These are phyloP conservation scores for Aspergillus amoenus DNA, from an alignment of 2,329 filamentous ascomycete genomes.

Conservation along the genomic window DNA sequence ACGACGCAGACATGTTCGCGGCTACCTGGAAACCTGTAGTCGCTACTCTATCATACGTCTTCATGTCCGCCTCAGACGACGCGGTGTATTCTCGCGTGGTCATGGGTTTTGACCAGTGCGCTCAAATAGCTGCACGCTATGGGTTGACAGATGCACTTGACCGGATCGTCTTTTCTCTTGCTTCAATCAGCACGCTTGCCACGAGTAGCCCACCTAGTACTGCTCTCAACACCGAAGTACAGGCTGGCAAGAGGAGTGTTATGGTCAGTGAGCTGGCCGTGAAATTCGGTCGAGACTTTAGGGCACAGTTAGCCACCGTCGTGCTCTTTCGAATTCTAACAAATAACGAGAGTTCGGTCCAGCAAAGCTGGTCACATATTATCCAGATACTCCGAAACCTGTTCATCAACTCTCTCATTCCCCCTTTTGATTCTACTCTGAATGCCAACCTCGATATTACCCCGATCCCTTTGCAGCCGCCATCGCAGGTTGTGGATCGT, in stretches of 20 bases:
- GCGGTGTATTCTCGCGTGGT: conserved; percentile 92
- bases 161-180: conserved; percentile 85
- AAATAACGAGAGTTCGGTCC: conserved; percentile 76
- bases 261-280: conserved; percentile 99
- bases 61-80: conserved; percentile 97
- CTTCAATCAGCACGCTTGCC: conserved; percentile 85
- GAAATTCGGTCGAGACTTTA: conserved; percentile 89
- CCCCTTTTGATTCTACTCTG: conserved; percentile 69
- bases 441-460: conserved; percentile 69
- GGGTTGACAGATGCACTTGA: conserved; percentile 82
- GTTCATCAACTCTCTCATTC: conserved; percentile 91
- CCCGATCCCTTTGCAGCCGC: conserved; percentile 83
- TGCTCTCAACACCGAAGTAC: conserved; percentile 88
- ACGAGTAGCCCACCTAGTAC: conserved; percentile 77
- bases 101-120: conserved; percentile 93
- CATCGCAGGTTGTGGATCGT: conserved; percentile 89
- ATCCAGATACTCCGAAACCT: conserved; percentile 92
- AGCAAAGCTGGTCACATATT: conserved; percentile 62
- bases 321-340: conserved; percentile 92
- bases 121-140: conserved; percentile 85
- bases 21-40: conserved; percentile 95
- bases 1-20: conserved; percentile 96
- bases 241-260: conserved; percentile 84
- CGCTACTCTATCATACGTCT: conserved; percentile 93
- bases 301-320: conserved; percentile 88